Evolutionary conservation across 495 filamentous ascomycete genomes (phyloP).

Genomic region (Penicillium arizonense): DNA sequence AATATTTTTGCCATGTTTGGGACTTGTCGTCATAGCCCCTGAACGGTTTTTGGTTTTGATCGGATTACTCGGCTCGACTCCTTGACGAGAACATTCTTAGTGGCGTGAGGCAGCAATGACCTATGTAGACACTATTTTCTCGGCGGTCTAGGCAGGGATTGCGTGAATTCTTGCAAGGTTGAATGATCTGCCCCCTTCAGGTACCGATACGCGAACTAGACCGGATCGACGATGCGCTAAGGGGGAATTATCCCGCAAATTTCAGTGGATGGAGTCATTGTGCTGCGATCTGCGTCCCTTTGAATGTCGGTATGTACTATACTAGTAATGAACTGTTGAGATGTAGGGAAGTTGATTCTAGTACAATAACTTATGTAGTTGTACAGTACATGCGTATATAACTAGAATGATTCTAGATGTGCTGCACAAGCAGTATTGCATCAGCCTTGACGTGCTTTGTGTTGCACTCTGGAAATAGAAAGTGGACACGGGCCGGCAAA

Average conservation of each 20-base stretch:
- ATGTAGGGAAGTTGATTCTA: background rate
- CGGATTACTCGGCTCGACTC: background rate
- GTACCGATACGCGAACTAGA: constrained; percentile 21
- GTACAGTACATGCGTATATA: background rate
- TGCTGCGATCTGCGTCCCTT: constrained; percentile 14
- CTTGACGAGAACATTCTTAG: background rate
- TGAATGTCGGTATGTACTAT: background rate
- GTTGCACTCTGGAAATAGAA: constrained; percentile 2
- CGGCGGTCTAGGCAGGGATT: constrained; percentile 8
- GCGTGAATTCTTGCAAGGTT: constrained; percentile 15
- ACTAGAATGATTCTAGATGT: too few species aligned
- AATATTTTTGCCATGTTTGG: background rate
- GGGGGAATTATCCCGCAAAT: constrained; percentile 25
- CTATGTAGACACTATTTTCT: background rate
- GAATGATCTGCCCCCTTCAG: constrained; percentile 15
- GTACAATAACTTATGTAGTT: background rate
- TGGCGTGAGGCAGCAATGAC: background rate
- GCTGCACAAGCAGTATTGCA: background rate
- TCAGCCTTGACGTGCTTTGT: background rate
- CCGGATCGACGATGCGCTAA: constrained; percentile 14
- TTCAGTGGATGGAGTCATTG: constrained; percentile 21
- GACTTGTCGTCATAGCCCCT: too few species aligned
- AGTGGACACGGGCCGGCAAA: constrained; percentile 4
- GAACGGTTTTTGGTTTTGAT: background rate
- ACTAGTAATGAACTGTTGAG: constrained; percentile 4